Evolutionary conservation across 2,329 filamentous ascomycete genomes (phyloP).

Genomic region (Penicillium sp.): DNA sequence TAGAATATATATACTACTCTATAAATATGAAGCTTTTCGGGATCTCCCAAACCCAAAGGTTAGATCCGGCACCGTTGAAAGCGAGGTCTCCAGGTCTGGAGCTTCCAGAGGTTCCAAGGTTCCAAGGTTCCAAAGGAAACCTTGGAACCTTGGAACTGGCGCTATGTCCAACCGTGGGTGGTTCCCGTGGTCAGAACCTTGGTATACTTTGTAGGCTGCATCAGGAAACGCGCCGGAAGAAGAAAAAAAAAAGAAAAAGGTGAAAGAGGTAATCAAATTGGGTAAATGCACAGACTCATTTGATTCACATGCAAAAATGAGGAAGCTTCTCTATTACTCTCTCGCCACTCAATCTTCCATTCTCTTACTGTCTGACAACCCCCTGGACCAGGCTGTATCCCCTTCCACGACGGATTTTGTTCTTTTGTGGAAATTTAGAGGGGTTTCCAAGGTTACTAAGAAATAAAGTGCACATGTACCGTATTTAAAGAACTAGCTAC

Average conservation of each 20-base stretch:
- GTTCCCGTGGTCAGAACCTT: not conserved
- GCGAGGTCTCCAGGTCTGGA: not conserved
- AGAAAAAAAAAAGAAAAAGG: not conserved
- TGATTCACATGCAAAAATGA: slow-evolving; percentile 1
- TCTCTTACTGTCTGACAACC: not conserved
- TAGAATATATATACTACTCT: not conserved
- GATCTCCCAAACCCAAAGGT: not conserved
- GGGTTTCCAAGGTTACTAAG: not conserved
- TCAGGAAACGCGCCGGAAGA: slow-evolving; percentile 1
- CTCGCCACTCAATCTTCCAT: not conserved
- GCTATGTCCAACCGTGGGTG: not conserved
- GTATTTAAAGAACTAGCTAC: not conserved
- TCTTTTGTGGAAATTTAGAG: not conserved
- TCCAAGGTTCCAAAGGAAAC: not conserved
- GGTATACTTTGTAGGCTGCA: not conserved
- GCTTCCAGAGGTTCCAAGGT: not conserved
- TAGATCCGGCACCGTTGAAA: not conserved
- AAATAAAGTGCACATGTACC: not conserved
- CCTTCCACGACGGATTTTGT: slow-evolving; percentile 1
- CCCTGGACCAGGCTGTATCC: slow-evolving; percentile 1
- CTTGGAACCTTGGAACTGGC: not conserved
- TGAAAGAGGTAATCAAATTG: slow-evolving; percentile 12
- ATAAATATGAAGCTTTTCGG: not conserved
- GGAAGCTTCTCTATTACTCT: not conserved
- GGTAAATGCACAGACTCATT: slow-evolving; percentile 21